Base-by-base conservation (phyloP, 2,329 filamentous ascomycete species). In the Aspergillus pseudoglaucus region DNA sequence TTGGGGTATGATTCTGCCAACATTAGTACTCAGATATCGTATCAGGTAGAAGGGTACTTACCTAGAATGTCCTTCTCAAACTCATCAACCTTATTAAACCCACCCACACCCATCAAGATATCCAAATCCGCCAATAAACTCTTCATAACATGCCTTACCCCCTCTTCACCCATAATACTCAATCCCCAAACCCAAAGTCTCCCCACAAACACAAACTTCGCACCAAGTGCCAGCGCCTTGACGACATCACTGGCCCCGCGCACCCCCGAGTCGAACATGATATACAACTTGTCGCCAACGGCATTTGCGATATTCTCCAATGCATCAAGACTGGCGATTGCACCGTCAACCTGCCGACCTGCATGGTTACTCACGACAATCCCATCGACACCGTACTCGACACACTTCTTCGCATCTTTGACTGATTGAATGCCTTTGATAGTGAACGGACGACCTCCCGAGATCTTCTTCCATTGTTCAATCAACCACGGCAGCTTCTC, bases 321-420 rank as follows among this genome's bases (percentile, higher is more conserved):
- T 1, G 78, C 79, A 59, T 84, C 81, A 44, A 84, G 61, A 57
- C 75, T 80, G 10, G 75, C 80, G 47, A 80, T 70, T 2, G 80
- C 79, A 0, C 80, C 80, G 54, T 83, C 81, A 2, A 83, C 77
- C 62, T 84, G 80, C 17, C 85, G 66, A 0, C 85, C 85, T 1
- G 84, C 85, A 61, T 89, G 85, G 55, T 89, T 89, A 12, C 76
- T 80, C 1, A 88, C 71, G 1, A 88, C 75, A 42, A 89, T 85
- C 0, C 81, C 85, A 54, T 88, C 80, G 3, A 80, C 78, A 0
- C 82, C 83, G 10, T 75, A 59, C 45, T 84, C 75, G 32, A 82
- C 74, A 2, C 81, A 81, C 54, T 71, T 74, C 45, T 74, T 70
- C 12, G 84, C 84, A 63, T 89, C 85, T 37, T 73, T 71, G 0